Conservation (phyloP, 192 early-diverging fungal species). For the Podila clonocystis region DNA sequence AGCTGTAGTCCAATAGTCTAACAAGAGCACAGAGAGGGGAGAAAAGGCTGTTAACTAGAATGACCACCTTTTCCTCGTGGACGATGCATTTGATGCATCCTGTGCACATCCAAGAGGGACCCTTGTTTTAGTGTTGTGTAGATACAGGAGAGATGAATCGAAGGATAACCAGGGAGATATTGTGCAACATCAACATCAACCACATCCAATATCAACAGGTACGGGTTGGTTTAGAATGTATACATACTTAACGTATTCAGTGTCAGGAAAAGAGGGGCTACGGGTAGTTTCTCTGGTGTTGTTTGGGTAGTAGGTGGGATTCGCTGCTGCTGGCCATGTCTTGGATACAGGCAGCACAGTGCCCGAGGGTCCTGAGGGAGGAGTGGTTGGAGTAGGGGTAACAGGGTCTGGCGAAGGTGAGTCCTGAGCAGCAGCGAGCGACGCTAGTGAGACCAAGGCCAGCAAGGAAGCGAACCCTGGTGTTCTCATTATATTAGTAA, state of each 20-base stretch:
- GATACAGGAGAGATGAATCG: not conserved
- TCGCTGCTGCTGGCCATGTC: not conserved
- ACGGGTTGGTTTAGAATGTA: not conserved
- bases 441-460: not conserved
- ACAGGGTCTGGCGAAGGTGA: not conserved
- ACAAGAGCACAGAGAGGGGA: not conserved
- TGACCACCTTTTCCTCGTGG: not conserved
- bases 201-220: too few relatives aligned
- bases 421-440: not conserved
- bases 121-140: not conserved
- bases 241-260: conserved; percentile 50
- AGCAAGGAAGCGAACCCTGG: not conserved
- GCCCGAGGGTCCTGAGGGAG: not conserved
- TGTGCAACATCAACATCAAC: too few relatives aligned
- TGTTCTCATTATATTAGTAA: not conserved
- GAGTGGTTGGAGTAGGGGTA: not conserved
- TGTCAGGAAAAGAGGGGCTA: conserved; percentile 35
- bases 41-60: not conserved
- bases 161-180: not conserved
- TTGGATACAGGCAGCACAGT: not conserved
- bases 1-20: conserved; percentile 55
- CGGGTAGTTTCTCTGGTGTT: not conserved
- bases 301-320: not conserved
- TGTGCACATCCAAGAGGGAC: not conserved
- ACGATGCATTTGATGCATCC: not conserved